Base-by-base conservation (phyloP, 192 early-diverging fungal genomes). In the Coemansia sp. region DNA sequence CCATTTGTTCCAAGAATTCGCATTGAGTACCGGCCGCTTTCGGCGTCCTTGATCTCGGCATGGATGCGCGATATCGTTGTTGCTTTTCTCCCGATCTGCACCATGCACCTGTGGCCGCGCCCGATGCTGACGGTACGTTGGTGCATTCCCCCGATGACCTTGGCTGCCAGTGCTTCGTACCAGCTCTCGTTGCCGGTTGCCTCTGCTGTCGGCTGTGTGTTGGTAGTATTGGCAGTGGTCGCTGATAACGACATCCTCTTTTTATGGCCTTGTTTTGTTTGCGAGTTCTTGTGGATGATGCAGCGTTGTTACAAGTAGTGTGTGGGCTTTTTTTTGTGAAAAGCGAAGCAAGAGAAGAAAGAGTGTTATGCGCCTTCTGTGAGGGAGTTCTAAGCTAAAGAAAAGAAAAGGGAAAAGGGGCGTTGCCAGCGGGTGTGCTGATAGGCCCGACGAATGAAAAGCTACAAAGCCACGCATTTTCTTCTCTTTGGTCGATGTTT, bases 41-140 rank as follows among this genome's bases (percentile, higher is more conserved):
- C 57, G 3, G 34, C 42, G 39, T 67, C 42, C 2, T n/a, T 46
- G 43, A 82, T 77, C 33, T 64, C 53, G 1, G 80, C 80, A 58
- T 82, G 80, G 28, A 37, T 52, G 51, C 80, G 74, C 52, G 80
- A 82, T 56, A 82, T 71, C 3, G 71, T 71, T 39, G 74, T 77
- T 43, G 75, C 51, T 34, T 62, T 63, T 40, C 68, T 55, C 28
- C 75, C 75, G 8, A 82, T 74, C 39, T 72, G 74, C 6, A 77
- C 65, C 74, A 61, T 68, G 51, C 75, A 70, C 15, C 42, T 46
- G 66, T 68, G 70, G 71, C 75, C 70, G 51, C 80, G 80, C 34
- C 80, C 80, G 28, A 82, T 74, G 25, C 68, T 71, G 48, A 82
- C 62, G 4, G 71, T 53, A 30, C 69, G 71, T 6, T 28, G 59